phyloP scores from a whole-genome alignment of 2,329 filamentous ascomycete species.

The Beauveria sp. region DNA sequence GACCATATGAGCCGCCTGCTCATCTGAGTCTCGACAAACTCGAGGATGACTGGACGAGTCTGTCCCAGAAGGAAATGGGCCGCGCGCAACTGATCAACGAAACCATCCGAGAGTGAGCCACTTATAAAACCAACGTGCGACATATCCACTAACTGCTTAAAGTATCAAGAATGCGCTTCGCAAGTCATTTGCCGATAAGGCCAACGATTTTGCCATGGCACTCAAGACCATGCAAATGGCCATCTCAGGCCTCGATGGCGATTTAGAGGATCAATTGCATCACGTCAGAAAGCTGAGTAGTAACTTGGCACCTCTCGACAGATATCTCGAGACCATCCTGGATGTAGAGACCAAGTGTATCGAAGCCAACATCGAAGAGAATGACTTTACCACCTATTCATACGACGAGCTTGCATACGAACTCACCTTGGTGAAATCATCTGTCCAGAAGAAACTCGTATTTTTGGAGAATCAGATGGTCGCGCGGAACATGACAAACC shows the following conservation, averaged over 20 bases:
- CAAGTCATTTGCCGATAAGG: conserved; percentile 91
- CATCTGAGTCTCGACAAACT: conserved; percentile 76
- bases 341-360: conserved; percentile 80
- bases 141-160: background rate
- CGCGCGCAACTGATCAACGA: conserved; percentile 95
- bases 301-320: conserved; percentile 81
- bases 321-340: conserved; percentile 82
- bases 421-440: conserved; percentile 80
- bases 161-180: conserved; percentile 93
- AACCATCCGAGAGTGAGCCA: conserved; percentile 79
- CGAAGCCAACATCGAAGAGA: conserved; percentile 98
- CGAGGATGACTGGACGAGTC: conserved; percentile 70
- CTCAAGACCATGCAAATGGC: conserved; percentile 91
- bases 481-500: conserved; percentile 94
- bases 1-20: conserved; percentile 81
- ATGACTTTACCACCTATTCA: conserved; percentile 98
- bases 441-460: conserved; percentile 89
- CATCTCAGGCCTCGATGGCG: conserved; percentile 93
- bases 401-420: conserved; percentile 96
- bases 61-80: conserved; percentile 79
- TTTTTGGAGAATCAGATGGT: conserved; percentile 99
- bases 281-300: conserved; percentile 81
- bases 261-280: conserved; percentile 87
- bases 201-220: conserved; percentile 93
- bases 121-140: background rate